Conservation (phyloP, 805 yeast species). For the Saturnispora saitoi region DNA sequence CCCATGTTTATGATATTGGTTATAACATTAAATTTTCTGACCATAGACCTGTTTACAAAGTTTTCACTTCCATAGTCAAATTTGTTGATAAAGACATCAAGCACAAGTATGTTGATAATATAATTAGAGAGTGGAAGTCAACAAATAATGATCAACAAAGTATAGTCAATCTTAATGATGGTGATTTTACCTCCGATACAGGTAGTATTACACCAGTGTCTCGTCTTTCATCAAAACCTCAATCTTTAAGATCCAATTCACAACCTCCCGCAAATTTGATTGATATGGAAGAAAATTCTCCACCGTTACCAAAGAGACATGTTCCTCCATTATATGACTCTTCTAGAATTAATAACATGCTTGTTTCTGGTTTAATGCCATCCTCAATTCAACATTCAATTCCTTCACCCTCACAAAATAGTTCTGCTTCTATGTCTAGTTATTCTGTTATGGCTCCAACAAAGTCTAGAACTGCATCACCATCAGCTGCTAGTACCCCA, state of each 20-base stretch:
- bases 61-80: conserved; percentile 57
- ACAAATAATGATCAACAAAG: conserved; percentile 11
- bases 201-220: conserved; percentile 11
- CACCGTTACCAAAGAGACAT: conserved; percentile 15
- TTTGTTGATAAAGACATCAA: conserved; percentile 60
- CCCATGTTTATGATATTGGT: conserved; percentile 60
- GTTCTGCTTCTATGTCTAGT: conserved; percentile 1
- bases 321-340: conserved; percentile 22
- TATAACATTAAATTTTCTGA: conserved; percentile 62
- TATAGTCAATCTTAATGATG: conserved; percentile 27
- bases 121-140: conserved; percentile 51
- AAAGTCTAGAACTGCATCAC: conserved; percentile 23
- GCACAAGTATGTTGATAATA: conserved; percentile 42
- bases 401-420: not conserved
- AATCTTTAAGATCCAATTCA: conserved; percentile 4
- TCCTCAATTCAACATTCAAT: conserved; percentile 12
- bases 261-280: conserved; percentile 14
- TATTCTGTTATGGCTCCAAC: conserved; percentile 26
- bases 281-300: conserved; percentile 15
- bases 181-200: conserved; percentile 6
- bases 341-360: conserved; percentile 15
- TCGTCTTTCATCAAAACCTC: conserved; percentile 14
- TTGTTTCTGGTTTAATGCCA: conserved; percentile 20
- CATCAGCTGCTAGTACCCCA: conserved; percentile 12
- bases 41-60: conserved; percentile 87